Conservation (phyloP, 1,139 yeast species). For the Geotrichum restrictum region DNA sequence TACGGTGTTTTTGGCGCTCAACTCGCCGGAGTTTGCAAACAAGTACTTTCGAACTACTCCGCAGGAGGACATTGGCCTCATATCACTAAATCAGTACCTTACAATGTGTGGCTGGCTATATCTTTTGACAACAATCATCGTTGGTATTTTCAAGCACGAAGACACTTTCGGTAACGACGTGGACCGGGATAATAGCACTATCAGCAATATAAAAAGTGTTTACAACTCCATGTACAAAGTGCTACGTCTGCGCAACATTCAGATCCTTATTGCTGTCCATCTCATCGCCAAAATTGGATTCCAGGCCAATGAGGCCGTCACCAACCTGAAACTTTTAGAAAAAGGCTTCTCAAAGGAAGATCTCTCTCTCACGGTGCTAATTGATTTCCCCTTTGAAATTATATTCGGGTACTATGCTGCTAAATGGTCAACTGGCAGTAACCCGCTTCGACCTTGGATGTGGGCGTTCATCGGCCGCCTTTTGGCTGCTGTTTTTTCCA, state of each 20-base stretch:
- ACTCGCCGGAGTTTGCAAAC: constrained; percentile 90
- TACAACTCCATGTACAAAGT: constrained; percentile 76
- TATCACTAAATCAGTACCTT: constrained; percentile 72
- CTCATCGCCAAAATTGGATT: constrained; percentile 84
- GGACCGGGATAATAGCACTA: constrained; percentile 25
- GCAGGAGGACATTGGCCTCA: constrained; percentile 56
- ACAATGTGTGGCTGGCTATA: constrained; percentile 73
- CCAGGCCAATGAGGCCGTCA: constrained; percentile 94
- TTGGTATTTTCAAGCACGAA: constrained; percentile 47
- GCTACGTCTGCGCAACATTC: constrained; percentile 70
- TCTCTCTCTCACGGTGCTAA: constrained; percentile 85
- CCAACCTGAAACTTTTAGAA: constrained; percentile 86
- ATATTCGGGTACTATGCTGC: constrained; percentile 95
- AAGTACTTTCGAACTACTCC: constrained; percentile 67
- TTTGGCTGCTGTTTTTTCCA: constrained; percentile 70
- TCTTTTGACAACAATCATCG: constrained; percentile 59
- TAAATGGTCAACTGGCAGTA: constrained; percentile 77
- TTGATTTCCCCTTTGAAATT: constrained; percentile 95
- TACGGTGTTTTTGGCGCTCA: constrained; percentile 84
- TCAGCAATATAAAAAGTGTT: constrained; percentile 43
- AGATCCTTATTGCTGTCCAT: constrained; percentile 67
- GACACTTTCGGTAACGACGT: constrained; percentile 42
- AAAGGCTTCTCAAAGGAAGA: constrained; percentile 92
- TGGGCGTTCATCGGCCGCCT: constrained; percentile 84
- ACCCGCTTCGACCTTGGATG: constrained; percentile 82